phyloP scores from a whole-genome alignment of 176 grass and related monocot genomes.

The Guadua angustifolia region DNA sequence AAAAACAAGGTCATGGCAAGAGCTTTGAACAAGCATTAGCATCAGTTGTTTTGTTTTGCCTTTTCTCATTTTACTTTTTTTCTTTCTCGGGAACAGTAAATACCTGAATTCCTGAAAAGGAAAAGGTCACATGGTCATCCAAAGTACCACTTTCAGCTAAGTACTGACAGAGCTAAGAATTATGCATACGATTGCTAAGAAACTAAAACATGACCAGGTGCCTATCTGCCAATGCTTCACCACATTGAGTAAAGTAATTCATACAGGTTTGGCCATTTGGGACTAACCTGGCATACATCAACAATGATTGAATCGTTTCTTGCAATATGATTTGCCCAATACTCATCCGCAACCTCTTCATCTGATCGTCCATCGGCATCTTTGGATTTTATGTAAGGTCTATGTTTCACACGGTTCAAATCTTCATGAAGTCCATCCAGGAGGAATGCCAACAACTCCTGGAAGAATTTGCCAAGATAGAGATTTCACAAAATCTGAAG shows the following conservation, averaged over 20 bases:
- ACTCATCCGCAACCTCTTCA: slow-evolving; percentile 96
- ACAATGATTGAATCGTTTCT: slow-evolving; percentile 99
- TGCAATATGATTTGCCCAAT: slow-evolving; percentile 98
- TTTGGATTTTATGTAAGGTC: slow-evolving; percentile 81
- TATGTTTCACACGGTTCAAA: slow-evolving; percentile 96
- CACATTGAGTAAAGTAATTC: neutral
- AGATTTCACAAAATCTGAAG: slow-evolving; percentile 26
- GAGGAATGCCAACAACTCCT: slow-evolving; percentile 97
- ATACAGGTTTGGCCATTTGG: neutral
- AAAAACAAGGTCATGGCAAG: neutral
- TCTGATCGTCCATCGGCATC: slow-evolving; percentile 96
- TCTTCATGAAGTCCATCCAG: slow-evolving; percentile 98
- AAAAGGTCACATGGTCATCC: slow-evolving; percentile 6
- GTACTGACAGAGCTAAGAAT: slow-evolving; percentile 1
- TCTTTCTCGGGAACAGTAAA: neutral
- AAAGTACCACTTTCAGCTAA: neutral
- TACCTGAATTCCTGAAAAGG: neutral
- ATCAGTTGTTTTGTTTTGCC: neutral
- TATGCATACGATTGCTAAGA: neutral
- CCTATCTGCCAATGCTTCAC: neutral
- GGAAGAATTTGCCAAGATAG: slow-evolving; percentile 30
- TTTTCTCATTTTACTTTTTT: neutral
- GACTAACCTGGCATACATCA: slow-evolving; percentile 95
- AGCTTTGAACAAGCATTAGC: neutral
- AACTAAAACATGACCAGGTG: slow-evolving; percentile 35